Conservation (phyloP, 2,329 filamentous ascomycete species). For the Fusarium succisae region DNA sequence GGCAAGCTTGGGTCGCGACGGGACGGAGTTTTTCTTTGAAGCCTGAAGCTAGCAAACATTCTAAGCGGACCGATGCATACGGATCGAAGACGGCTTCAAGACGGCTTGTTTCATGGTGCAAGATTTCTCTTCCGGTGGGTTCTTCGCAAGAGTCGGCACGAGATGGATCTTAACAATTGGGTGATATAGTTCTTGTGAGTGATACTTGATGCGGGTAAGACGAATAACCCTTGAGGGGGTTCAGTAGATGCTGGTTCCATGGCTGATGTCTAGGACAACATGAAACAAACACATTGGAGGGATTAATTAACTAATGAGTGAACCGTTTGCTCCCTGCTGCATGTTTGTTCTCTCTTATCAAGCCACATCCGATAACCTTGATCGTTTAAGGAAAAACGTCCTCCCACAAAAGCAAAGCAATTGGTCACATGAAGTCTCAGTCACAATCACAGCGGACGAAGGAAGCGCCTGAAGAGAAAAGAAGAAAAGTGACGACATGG, state of each 20-base stretch:
- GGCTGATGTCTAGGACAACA: slow-evolving; percentile 13
- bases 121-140: not conserved
- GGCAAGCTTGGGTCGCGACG: slow-evolving; percentile 6
- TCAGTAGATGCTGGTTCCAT: slow-evolving; percentile 14
- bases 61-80: slow-evolving; percentile 24
- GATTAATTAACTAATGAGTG: not conserved
- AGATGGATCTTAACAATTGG: not conserved
- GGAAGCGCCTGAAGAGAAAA: not conserved
- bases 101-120: slow-evolving; percentile 21
- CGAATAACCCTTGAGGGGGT: slow-evolving; percentile 1
- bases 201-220: slow-evolving; percentile 5
- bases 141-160: not conserved
- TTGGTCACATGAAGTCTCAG: slow-evolving; percentile 22
- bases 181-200: slow-evolving; percentile 5
- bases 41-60: slow-evolving; percentile 26
- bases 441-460: slow-evolving; percentile 11
- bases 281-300: slow-evolving; percentile 8
- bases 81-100: slow-evolving; percentile 10
- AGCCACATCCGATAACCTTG: slow-evolving; percentile 21
- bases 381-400: slow-evolving; percentile 3
- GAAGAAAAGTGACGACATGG: slow-evolving; percentile 34
- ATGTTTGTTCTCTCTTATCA: slow-evolving; percentile 5
- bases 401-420: slow-evolving; percentile 9
- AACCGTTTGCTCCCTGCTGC: not conserved
- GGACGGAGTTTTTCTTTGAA: slow-evolving; percentile 19